Evolutionary conservation across 345 rosid species (phyloP), one percentile per base, ranked within the genome.

Genomic region (Schrenkiella parvula): DNA sequence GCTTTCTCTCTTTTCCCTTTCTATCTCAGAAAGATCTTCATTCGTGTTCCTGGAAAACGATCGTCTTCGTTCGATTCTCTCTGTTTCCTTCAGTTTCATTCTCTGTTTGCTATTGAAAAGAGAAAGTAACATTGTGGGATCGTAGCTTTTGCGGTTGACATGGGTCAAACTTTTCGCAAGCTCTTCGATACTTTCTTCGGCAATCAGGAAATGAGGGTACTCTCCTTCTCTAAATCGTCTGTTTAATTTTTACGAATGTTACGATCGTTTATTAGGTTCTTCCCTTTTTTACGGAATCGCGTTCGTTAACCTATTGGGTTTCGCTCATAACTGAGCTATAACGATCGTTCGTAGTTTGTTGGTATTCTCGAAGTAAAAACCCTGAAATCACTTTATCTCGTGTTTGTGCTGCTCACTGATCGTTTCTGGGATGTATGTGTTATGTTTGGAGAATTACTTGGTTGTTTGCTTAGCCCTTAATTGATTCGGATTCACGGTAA

Each of bases 161-260:
- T 91, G 96, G 96, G 96, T 67, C 97, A 91, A 81, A 85, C 92
- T 68, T 89, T 89, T 71, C 87, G 93, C 60, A 91, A 86, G 81
- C 96, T 91, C 73, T 91, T 91, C 81, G 97, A 89, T 74, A 44
- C 84, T 68, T 89, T 91, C 80, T 91, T 91, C 73, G 97, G 97
- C 79, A 89, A 87, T 79, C 74, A 85, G 44, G 97, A 91, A 85
- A 91, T 91, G 97, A 83, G 93, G 85, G 97, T 87, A 82, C 64
- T 25, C 54, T 64, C n/a, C 43, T 64, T 78, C 35, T 73, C 59
- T 73, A 41, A 17, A 5, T 65, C 52, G 48, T 12, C 43, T 18
- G 6, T 52, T 26, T 22, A 23, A 35, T 37, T 44, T 53, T 18
- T 1, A 1, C 39, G 25, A 43, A 42, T 42, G n/a, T 52, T 21